Conservation (phyloP, 768 basidiomycete genomes). For the Boletus edulis region DNA sequence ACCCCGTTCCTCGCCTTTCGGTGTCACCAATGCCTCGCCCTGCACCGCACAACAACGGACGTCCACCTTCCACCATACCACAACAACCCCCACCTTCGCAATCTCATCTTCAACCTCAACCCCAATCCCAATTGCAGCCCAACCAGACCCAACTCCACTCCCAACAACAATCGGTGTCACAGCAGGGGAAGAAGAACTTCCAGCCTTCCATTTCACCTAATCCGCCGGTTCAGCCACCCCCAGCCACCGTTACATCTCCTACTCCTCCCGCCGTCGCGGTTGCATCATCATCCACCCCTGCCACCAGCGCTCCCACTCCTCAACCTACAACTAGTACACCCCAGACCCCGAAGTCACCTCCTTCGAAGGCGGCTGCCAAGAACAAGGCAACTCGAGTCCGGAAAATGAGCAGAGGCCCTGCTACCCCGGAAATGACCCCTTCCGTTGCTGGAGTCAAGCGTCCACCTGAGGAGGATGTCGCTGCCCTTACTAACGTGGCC, state of each 20-base stretch:
- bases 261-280: conserved; percentile 43
- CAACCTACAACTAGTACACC: conserved; percentile 51
- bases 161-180: conserved; percentile 7
- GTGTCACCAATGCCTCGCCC: conserved; percentile 20
- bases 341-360: conserved; percentile 70
- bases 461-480: conserved; percentile 33
- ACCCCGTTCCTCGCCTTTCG: conserved; percentile 8
- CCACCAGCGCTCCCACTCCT: conserved; percentile 41
- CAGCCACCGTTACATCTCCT: conserved; percentile 22
- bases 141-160: conserved; percentile 4
- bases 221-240: conserved; percentile 18
- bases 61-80: conserved; percentile 28
- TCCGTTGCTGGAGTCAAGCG: conserved; percentile 33
- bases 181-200: conserved; percentile 16
- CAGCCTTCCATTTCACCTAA: conserved; percentile 20
- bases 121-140: conserved; percentile 7
- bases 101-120: conserved; percentile 3
- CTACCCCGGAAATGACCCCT: conserved; percentile 36
- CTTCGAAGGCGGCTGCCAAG: conserved; percentile 50
- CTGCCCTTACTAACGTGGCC: conserved; percentile 28
- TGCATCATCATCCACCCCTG: conserved; percentile 50
- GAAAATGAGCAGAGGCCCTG: conserved; percentile 30
- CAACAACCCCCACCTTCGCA: conserved; percentile 12
- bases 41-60: conserved; percentile 26
- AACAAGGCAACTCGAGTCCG: conserved; percentile 36